Evolutionary conservation across 768 basidiomycete species (phyloP).

Genomic region (Lactarius tabidus): DNA sequence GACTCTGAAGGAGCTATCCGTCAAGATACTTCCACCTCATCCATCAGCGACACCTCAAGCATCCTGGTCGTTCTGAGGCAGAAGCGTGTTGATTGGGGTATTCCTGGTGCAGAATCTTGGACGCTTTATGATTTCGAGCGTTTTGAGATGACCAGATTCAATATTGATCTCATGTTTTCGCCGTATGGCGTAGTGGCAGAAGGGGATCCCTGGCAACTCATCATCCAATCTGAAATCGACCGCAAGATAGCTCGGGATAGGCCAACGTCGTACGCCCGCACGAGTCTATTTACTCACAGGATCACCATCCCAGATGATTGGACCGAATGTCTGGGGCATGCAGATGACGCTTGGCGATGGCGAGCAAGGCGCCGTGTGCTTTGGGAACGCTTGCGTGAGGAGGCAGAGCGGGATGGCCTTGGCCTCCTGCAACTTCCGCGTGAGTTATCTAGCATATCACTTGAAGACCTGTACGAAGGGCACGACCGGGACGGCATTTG

Average conservation of each 20-base stretch:
- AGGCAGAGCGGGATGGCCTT: conserved; percentile 22
- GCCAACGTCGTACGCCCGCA: not conserved
- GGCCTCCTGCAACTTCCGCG: conserved; percentile 12
- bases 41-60: not conserved
- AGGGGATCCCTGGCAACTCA: conserved; percentile 19
- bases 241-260: not conserved
- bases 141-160: conserved; percentile 21
- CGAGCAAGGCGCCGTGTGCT: conserved; percentile 24
- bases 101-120: conserved; percentile 20
- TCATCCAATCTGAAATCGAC: conserved; percentile 17
- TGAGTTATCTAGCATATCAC: conserved; percentile 18
- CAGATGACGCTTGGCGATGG: conserved; percentile 19
- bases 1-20: not conserved
- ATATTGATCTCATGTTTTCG: conserved; percentile 23
- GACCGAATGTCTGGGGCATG: conserved; percentile 18
- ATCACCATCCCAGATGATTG: conserved; percentile 13
- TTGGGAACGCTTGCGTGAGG: conserved; percentile 22
- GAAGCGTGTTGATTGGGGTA: conserved; percentile 19
- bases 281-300: not conserved
- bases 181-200: conserved; percentile 16
- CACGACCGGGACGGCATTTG: conserved; percentile 6
- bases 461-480: conserved; percentile 11
- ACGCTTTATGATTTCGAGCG: conserved; percentile 22
- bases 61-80: conserved; percentile 11
- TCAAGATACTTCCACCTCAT: not conserved